phyloP scores from a whole-genome alignment of 768 basidiomycete species.

The Tephrocybe sp. region DNA sequence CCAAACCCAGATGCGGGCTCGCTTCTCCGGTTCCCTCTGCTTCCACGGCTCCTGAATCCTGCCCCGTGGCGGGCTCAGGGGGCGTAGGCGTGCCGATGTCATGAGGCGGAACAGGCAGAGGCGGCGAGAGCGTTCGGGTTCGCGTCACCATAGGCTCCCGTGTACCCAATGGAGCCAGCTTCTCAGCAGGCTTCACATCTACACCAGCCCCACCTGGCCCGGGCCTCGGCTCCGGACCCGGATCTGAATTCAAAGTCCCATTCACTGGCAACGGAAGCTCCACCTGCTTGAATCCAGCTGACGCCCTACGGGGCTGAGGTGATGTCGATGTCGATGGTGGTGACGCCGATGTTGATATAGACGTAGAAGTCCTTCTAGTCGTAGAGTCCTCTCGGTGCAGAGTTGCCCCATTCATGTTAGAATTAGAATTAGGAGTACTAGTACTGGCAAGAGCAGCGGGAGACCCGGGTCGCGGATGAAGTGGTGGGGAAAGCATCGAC shows the following conservation, averaged over 20 bases:
- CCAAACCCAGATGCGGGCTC: background rate
- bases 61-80: conserved; percentile 12
- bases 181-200: background rate
- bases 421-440: background rate
- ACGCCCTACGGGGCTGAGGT: conserved; percentile 8
- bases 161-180: background rate
- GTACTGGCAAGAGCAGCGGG: conserved; percentile 23
- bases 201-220: conserved; percentile 7
- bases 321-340: conserved; percentile 1
- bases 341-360: background rate
- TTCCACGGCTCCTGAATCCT: background rate
- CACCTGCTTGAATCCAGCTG: conserved; percentile 22
- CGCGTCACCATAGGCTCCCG: too few species aligned
- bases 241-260: conserved; percentile 13
- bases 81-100: conserved; percentile 5
- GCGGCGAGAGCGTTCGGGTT: conserved; percentile 8
- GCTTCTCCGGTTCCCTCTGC: background rate
- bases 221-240: conserved; percentile 15
- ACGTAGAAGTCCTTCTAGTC: background rate
- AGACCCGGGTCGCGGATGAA: too few species aligned
- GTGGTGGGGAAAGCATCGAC: conserved; percentile 25
- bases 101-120: conserved; percentile 9
- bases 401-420: conserved; percentile 12
- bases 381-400: conserved; percentile 1
- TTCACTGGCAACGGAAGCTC: conserved; percentile 14